Evolutionary conservation across 164 flowering plant genomes (phyloP), one percentile per base, ranked within the genome.

Genomic region (Echeveria elegans): DNA sequence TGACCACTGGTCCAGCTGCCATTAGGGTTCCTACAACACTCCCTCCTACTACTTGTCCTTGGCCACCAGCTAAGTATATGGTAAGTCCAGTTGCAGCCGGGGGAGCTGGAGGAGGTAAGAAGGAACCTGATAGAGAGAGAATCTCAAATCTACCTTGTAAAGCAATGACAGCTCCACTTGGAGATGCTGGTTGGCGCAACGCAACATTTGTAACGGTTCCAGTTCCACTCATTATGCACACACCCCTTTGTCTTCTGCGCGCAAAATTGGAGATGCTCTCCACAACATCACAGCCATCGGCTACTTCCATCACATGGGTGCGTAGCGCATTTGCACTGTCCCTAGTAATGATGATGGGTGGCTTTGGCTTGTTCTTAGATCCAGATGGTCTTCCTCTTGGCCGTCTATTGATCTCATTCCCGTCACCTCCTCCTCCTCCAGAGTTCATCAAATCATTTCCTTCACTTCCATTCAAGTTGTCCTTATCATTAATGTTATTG

Each of bases 71-170:
- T n/a, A 67, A 52, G 40, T 67, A 67, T 19, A 67, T 67, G 6
- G 69, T 67, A 23, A 67, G 40, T 61, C 69, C 69, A 8, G 69
- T 52, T 28, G 63, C 69, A 34, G 69, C 63, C 10, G 69, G 69
- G 29, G 69, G 69, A 67, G 69, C 69, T 19, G 69, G 69, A n/a
- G 69, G 69, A 5, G 69, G 69, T 21, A 67, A 34, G 38, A 67
- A 21, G 36, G 69, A 67, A 14, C 69, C 69, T 6, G 69, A 67
- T 67, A 67, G 16, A 24, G 69, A 67, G 36, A 67, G 58, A 29
- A 67, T 67, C 32, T 53, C 63, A 40, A 67, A 67, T 16, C 69
- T 14, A 11, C 69, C 69, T 23, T 67, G 69, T 52, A 67, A 53
- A 4, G 69, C 58, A 23, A 67, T 24, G 38, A 52, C 30, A 23